A percentile compares a stretch with the other conserved stretches of the same genome.
phyloP scores from a whole-genome alignment of 345 rosid species.

The Sonneratia caseolaris region DNA sequence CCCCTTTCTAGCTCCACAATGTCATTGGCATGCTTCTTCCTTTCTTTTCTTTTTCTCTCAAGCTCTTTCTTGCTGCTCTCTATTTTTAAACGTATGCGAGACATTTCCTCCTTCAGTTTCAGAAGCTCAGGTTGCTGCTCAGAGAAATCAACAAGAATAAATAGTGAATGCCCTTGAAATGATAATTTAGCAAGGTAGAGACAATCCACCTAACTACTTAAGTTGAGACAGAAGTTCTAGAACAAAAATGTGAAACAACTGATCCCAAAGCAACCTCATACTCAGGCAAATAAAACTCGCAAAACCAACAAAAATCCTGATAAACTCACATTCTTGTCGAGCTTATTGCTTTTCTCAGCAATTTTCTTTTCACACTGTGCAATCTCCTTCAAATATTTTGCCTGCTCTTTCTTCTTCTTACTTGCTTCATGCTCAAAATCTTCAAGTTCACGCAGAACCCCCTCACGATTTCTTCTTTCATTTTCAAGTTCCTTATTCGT shows the following conservation, averaged over 20 bases:
- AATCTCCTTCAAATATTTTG: slow-evolving; percentile 72
- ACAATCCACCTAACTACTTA: background rate
- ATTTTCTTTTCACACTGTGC: slow-evolving; percentile 68
- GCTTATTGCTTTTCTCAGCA: slow-evolving; percentile 56
- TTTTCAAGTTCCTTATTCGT: slow-evolving; percentile 50
- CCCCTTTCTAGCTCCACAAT: slow-evolving; percentile 56
- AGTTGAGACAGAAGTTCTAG: background rate
- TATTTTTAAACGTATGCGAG: slow-evolving; percentile 74
- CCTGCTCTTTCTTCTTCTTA: slow-evolving; percentile 65
- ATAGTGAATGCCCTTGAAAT: slow-evolving; percentile 7
- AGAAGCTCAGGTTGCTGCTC: slow-evolving; percentile 88
- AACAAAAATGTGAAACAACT: background rate
- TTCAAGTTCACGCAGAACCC: slow-evolving; percentile 54
- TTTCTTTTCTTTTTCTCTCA: slow-evolving; percentile 63
- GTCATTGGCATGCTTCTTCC: slow-evolving; percentile 56
- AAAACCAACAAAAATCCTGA: background rate
- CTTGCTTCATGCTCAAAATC: slow-evolving; percentile 49
- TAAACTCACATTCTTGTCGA: slow-evolving; percentile 63
- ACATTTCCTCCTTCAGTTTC: slow-evolving; percentile 72
- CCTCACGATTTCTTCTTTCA: slow-evolving; percentile 53
- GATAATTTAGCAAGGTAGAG: background rate
- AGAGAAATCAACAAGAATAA: slow-evolving; percentile 7
- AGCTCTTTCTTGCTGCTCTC: slow-evolving; percentile 76
- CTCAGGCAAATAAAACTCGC: background rate
- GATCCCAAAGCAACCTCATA: background rate